phyloP scores from a whole-genome alignment of 2,329 filamentous ascomycete genomes.

The Trichophyton verrucosum region DNA sequence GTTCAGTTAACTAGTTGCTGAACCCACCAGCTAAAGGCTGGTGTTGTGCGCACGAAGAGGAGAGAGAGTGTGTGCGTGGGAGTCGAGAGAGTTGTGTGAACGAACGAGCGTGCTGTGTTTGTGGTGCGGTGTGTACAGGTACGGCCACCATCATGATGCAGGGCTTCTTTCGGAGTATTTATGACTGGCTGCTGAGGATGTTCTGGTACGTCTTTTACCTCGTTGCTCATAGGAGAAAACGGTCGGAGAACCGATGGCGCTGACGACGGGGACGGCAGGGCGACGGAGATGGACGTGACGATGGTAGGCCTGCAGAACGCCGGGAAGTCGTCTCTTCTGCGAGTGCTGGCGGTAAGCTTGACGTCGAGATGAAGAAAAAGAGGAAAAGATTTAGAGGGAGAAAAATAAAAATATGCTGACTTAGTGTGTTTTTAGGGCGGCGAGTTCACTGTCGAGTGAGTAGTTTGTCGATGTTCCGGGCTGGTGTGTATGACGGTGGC shows the following conservation, averaged over 20 bases:
- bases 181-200: constrained; percentile 94
- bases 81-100: background rate
- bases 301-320: constrained; percentile 98
- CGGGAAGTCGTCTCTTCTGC: constrained; percentile 87
- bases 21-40: no score
- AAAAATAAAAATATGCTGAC: background rate
- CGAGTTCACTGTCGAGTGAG: constrained; percentile 98
- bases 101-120: background rate
- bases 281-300: constrained; percentile 98
- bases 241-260: background rate
- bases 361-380: background rate
- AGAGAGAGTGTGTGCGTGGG: no score
- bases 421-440: constrained; percentile 53
- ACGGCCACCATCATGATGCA: constrained; percentile 54
- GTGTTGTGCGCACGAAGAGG: no score
- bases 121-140: background rate
- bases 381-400: no score
- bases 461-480: constrained; percentile 17
- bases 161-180: constrained; percentile 82
- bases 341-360: constrained; percentile 78
- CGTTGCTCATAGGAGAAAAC: background rate
- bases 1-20: background rate
- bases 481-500: background rate
- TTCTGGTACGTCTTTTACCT: constrained; percentile 62
- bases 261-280: constrained; percentile 44